Conservation (phyloP, 2,329 filamentous ascomycete species). For the Fusarium sp. region DNA sequence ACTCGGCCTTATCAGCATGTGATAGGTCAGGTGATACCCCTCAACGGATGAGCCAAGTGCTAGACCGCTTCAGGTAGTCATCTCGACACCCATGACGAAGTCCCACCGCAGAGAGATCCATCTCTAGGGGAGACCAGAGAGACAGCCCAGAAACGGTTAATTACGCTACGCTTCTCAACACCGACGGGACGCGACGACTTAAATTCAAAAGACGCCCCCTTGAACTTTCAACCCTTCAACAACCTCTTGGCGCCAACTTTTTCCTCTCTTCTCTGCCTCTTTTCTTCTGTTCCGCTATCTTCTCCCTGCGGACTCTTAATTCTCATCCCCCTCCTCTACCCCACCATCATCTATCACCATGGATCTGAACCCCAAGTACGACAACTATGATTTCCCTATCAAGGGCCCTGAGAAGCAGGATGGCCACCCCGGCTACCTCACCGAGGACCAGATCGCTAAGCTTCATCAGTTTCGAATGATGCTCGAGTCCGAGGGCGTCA, state of each 20-base stretch:
- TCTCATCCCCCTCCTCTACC: slow-evolving; percentile 32
- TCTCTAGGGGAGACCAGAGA: slow-evolving; percentile 49
- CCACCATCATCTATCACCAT: slow-evolving; percentile 57
- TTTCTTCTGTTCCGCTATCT: slow-evolving; percentile 19
- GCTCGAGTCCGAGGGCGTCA: slow-evolving; percentile 88
- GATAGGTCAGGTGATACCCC: slow-evolving; percentile 42
- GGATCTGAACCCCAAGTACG: slow-evolving; percentile 87
- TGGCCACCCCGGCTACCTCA: slow-evolving; percentile 92
- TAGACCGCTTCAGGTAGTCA: slow-evolving; percentile 48
- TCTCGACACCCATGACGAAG: slow-evolving; percentile 51
- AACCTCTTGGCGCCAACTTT: slow-evolving; percentile 24
- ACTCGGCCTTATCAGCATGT: slow-evolving; percentile 46
- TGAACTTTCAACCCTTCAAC: slow-evolving; percentile 31
- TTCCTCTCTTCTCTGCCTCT: slow-evolving; percentile 7
- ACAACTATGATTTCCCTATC: slow-evolving; percentile 94
- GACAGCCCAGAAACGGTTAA: slow-evolving; percentile 47
- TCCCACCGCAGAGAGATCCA: slow-evolving; percentile 47
- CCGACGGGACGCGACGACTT: slow-evolving; percentile 31
- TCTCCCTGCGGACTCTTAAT: slow-evolving; percentile 23
- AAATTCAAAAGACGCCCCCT: slow-evolving; percentile 41
- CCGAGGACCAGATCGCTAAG: slow-evolving; percentile 88
- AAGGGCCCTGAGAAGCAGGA: slow-evolving; percentile 77
- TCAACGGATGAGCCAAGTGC: slow-evolving; percentile 38
- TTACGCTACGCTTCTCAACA: slow-evolving; percentile 47
- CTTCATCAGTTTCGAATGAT: slow-evolving; percentile 86